These are phyloP conservation scores for Emmonsia crescens DNA, from an alignment of 2,329 filamentous ascomycete genomes.

Conservation along the genomic window DNA sequence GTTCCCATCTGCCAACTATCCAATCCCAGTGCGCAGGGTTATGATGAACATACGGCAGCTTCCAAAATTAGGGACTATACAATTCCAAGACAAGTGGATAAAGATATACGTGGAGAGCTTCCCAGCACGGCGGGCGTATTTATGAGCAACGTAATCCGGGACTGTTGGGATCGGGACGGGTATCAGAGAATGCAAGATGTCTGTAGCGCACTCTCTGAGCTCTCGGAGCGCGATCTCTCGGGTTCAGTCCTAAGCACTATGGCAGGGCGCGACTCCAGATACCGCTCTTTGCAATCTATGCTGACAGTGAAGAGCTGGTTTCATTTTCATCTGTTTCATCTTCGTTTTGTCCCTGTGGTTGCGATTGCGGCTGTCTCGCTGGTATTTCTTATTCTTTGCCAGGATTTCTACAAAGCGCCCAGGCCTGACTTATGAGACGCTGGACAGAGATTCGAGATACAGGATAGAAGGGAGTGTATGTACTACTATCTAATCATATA, in stretches of 20 bases:
- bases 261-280: neutral
- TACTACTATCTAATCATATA: too few species aligned
- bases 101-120: neutral
- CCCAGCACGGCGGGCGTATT: neutral
- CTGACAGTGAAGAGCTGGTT: neutral
- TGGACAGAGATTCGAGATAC: neutral
- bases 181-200: slow-evolving; percentile 1
- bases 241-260: neutral
- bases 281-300: neutral
- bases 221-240: neutral
- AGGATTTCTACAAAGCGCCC: neutral
- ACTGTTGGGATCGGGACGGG: slow-evolving; percentile 1
- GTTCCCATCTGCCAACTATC: neutral
- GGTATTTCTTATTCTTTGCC: neutral
- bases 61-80: neutral
- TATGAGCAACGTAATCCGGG: slow-evolving; percentile 1
- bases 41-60: neutral
- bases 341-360: neutral
- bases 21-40: neutral
- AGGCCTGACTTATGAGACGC: neutral
- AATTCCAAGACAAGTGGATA: neutral
- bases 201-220: neutral
- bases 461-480: too few species aligned
- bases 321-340: neutral
- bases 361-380: neutral